Evolutionary conservation across 805 yeast genomes (phyloP), one percentile per base, ranked within the genome.

Genomic region (Yarrowia sp.): DNA sequence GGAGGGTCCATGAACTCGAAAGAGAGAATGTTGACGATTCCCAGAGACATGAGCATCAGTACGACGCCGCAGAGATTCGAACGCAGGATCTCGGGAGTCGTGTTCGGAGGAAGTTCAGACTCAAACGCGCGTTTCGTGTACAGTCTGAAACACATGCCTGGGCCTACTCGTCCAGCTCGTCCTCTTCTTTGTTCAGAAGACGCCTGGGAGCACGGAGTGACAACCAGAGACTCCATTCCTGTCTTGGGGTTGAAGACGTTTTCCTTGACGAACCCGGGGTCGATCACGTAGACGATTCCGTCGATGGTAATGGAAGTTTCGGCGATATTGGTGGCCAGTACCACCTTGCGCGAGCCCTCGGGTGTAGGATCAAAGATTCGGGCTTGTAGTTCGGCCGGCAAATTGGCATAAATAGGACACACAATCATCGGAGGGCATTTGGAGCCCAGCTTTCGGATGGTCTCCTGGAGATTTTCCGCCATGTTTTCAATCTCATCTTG

Each of bases 251-350:
- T 95, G 78, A 89, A 94, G 1, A 92, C 91, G 73, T 91, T 93
- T 56, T 93, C 85, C 77, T 95, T 95, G 15, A 93, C 94, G 77
- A 90, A 92, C 0, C 99, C 99, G 0, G 98, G 96, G 74, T 95
- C 99, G 33, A 95, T 85, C 39, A 95, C 99, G 74, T 87, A 95
- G 71, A 83, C 88, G 42, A 95, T 89, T 13, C 97, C 97, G 76
- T 94, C 97, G 69, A 95, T 93, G 3, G 99, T 95, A 73, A 95
- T 86, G 9, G 98, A 94, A 0, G 99, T 95, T 77, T 94, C 99
- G 0, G 98, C 99, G 72, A 94, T 95, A 73, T 94, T 94, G 0
- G 99, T 95, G 0, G 99, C 98, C 68, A 95, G 80, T 9, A 95
- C 91, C 3, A 93, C 96, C 75, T 95, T 95, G 66, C 99, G 79